Evolutionary conservation across 2,329 filamentous ascomycete genomes (phyloP), one percentile per base, ranked within the genome.

Genomic region (Botrytis aclada): DNA sequence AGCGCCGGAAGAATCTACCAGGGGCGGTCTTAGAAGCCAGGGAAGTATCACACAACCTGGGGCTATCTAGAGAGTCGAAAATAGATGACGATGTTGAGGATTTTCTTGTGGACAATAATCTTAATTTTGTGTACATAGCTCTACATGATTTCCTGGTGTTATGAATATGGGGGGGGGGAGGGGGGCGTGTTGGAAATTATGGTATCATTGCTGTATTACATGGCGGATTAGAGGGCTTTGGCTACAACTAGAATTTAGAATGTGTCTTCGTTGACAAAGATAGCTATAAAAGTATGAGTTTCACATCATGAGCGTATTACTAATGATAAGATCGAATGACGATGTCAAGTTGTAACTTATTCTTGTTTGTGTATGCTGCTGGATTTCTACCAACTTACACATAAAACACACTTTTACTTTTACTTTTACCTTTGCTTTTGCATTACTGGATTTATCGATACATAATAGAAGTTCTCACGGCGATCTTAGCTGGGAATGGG

Each of bases 1-100:
- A 18, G 74, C 69, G 29, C 70, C 67, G 18, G 67, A 63, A 22
- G 64, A 54, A 67, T n/a, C 64, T 32, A 69, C 65, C 1, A 69
- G 65, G 5, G 34, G 34, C 2, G 47, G 65, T 18, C 65, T 69
- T 16, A 32, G 65, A 56, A 56, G 37, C 32, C 65, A 67, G 25
- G 45, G 45, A 25, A 41, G 32, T 4, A 3, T 51, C 6, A 25
- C 63, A 25, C 41, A 12, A 12, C 14, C 20, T n/a, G 29, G 22
- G 14, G 14, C 25, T 51, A 7, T n/a, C 25, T 63, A 63, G 16
- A 62, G 25, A 4, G 22, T 37, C 18, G 41, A 22, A 25, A 25
- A 25, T 47, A 7, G 20, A 34, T 12, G 18, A 34, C 18, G 6
- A 25, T 47, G 12, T 14, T 37, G 12, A 22, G 14, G 45, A 29